Evolutionary conservation across 2,329 filamentous ascomycete genomes (phyloP).

Genomic region (Trichoderma sp.): DNA sequence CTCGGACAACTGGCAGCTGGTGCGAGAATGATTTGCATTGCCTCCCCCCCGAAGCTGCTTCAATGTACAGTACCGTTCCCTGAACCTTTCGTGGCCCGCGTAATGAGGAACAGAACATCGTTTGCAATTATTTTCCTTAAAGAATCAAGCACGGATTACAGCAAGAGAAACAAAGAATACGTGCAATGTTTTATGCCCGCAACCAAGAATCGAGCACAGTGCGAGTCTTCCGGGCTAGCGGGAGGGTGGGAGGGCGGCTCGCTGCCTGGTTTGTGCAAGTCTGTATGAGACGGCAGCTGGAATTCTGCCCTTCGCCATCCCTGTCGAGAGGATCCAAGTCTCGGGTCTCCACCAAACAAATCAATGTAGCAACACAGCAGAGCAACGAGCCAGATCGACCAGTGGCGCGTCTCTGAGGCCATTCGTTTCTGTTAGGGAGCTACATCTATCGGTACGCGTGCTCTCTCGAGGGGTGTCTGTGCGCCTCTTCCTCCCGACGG

Average conservation of each 20-base stretch:
- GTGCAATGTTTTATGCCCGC: neutral
- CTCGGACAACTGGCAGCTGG: neutral
- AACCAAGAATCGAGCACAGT: neutral
- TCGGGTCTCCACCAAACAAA: neutral
- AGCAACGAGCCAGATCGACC: neutral
- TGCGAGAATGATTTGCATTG: neutral
- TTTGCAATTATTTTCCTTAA: neutral
- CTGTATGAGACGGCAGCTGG: neutral
- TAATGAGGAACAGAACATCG: neutral
- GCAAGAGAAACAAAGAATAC: neutral
- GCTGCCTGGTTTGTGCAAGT: neutral
- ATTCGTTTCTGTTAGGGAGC: neutral
- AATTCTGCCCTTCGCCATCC: neutral
- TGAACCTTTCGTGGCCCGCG: neutral
- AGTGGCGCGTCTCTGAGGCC: neutral
- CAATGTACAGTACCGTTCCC: neutral
- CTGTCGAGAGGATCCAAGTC: neutral
- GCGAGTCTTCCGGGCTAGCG: neutral
- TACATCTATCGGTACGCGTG: neutral
- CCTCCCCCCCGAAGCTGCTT: too few species aligned
- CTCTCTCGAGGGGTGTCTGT: neutral
- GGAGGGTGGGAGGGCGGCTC: neutral
- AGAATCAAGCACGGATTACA: neutral
- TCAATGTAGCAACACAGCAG: neutral
- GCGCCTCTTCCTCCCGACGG: neutral